Evolutionary conservation across 2,329 filamentous ascomycete species (phyloP).

Genomic region (Sporothrix variecibatus): DNA sequence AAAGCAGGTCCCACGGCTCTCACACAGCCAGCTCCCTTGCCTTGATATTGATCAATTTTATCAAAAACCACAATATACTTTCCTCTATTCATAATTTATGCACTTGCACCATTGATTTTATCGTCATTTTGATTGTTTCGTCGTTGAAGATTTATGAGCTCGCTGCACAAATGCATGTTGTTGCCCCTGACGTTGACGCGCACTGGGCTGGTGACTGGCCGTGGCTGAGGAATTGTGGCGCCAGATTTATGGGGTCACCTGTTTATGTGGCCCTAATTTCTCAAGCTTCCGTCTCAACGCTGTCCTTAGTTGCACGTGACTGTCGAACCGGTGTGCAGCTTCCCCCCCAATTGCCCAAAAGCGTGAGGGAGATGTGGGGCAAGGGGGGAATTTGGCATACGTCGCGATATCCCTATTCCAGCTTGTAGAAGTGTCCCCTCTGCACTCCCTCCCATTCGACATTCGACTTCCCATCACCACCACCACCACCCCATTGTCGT

Average conservation of each 20-base stretch:
- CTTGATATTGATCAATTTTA: neutral
- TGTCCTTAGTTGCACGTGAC: slow-evolving; percentile 18
- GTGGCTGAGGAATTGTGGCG: neutral
- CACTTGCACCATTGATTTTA: neutral
- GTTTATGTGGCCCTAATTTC: slow-evolving; percentile 1
- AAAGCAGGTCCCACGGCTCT: neutral
- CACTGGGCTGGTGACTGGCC: neutral
- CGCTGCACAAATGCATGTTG: neutral
- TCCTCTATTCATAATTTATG: neutral
- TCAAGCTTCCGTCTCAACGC: neutral
- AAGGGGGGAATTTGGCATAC: slow-evolving; percentile 32
- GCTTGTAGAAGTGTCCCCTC: slow-evolving; percentile 26
- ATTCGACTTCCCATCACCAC: slow-evolving; percentile 11
- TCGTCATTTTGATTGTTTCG: neutral
- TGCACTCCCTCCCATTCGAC: neutral
- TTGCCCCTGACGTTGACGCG: neutral
- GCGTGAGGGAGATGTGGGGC: slow-evolving; percentile 28
- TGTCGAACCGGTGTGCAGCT: slow-evolving; percentile 12
- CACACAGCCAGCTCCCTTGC: neutral
- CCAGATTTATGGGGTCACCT: neutral
- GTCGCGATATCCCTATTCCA: slow-evolving; percentile 32
- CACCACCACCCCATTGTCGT: slow-evolving; percentile 17
- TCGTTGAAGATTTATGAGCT: neutral
- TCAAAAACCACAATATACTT: neutral
- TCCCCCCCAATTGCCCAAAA: slow-evolving; percentile 1